phyloP scores from a whole-genome alignment of 352 stramenopile species.

The Globisporangium recalcitrans region DNA sequence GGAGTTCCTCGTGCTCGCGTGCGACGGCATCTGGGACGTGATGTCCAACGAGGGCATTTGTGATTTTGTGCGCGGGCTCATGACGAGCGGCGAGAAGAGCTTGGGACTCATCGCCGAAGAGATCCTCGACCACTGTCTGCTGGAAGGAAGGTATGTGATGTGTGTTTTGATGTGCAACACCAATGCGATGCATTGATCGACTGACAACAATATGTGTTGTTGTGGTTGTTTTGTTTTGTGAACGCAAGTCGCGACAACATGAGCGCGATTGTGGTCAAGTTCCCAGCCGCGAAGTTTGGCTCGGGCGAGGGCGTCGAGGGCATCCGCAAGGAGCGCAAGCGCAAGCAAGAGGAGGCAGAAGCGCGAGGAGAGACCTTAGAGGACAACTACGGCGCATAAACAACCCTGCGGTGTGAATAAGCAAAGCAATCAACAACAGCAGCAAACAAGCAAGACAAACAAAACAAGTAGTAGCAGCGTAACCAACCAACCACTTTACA shows the following conservation, averaged over 20 bases:
- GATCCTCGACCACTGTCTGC: conserved; percentile 70
- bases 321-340: conserved; percentile 50
- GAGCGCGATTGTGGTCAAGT: conserved; percentile 78
- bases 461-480: conserved; percentile 7
- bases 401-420: background rate
- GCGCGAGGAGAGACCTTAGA: conserved; percentile 24
- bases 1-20: conserved; percentile 90
- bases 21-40: conserved; percentile 93
- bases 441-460: conserved; percentile 1
- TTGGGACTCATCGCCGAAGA: conserved; percentile 78
- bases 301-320: conserved; percentile 52
- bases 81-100: conserved; percentile 61
- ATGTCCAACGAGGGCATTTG: conserved; percentile 89
- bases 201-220: conserved; percentile 5
- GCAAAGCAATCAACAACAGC: background rate
- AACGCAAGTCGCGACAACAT: conserved; percentile 73
- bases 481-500: background rate
- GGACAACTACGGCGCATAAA: conserved; percentile 13
- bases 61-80: conserved; percentile 75
- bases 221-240: background rate
- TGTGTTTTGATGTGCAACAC: background rate
- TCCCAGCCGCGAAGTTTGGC: conserved; percentile 60
- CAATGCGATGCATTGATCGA: background rate
- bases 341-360: conserved; percentile 37
- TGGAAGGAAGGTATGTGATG: conserved; percentile 48